Percentiles rank a stretch among this genome's conserved stretches.
These are phyloP conservation scores for Venturia nashicola DNA, from an alignment of 2,329 filamentous ascomycete species.

Conservation along the genomic window DNA sequence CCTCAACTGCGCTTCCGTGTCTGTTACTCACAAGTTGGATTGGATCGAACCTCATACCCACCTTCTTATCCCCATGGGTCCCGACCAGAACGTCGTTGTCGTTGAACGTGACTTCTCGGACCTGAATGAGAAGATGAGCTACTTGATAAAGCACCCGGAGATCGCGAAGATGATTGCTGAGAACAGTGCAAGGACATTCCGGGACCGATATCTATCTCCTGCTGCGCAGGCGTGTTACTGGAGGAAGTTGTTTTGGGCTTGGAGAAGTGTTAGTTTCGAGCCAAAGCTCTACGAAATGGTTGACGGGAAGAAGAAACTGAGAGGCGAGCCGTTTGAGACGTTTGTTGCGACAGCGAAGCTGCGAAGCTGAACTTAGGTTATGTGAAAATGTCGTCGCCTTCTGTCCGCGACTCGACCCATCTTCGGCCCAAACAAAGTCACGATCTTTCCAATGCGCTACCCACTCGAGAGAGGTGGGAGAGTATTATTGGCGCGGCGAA, in stretches of 20 bases:
- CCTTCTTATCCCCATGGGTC: constrained; percentile 30
- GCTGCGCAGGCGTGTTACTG: constrained; percentile 45
- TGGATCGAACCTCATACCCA: constrained; percentile 38
- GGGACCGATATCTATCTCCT: constrained; percentile 41
- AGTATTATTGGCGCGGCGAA: no score
- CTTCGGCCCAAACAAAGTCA: no score
- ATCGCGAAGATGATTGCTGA: constrained; percentile 36
- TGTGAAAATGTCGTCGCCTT: neutral
- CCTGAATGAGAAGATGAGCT: constrained; percentile 25
- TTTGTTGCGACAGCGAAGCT: neutral
- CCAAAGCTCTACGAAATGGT: constrained; percentile 12
- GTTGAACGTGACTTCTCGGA: constrained; percentile 20
- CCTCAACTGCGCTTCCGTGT: constrained; percentile 28
- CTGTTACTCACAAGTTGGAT: constrained; percentile 36
- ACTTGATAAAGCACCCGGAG: constrained; percentile 29
- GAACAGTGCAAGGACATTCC: constrained; percentile 35
- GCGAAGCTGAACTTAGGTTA: neutral
- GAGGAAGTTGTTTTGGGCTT: constrained; percentile 32
- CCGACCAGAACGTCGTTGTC: constrained; percentile 10
- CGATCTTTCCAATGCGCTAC: no score
- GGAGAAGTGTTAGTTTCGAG: constrained; percentile 22
- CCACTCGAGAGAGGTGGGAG: no score
- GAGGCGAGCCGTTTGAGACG: constrained; percentile 4
- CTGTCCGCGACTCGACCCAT: no score
- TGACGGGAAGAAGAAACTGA: neutral